Base-by-base conservation (phyloP, 306 rosid species). In the Castanospermum australe region DNA sequence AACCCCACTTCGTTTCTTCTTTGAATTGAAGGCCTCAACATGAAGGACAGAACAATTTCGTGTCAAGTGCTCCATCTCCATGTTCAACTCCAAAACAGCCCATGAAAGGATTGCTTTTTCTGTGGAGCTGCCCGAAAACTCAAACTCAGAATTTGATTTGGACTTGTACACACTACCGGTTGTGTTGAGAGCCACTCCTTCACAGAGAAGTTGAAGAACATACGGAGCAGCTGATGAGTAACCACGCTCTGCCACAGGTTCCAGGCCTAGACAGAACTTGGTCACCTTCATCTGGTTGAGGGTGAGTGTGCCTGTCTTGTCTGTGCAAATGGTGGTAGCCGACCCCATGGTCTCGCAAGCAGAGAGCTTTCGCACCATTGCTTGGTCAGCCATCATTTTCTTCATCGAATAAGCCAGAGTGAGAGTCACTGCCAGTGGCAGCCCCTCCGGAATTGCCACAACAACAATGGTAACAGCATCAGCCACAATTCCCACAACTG, bases 351-450 rank as follows among this genome's bases (percentile, higher is more conserved):
- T 83, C 38, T 83, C 86, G 77, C 86, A 83, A 1, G 86, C 79
- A 21, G 83, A 77, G 32, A 83, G 79, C 52, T 83, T 77, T 47
- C 86, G 71, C 42, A 83, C 86, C 86, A 77, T 83, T 42, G 83
- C 86, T n/a, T 77, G 76, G 55, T 83, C 86, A n/a, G 65, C 82
- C 86, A 83, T 83, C 86, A 83, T 83, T 64, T 83, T 83, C 83
- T 83, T 83, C 86, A 83, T 83, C 13, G 86, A 83, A 77, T 83
- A 83, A 42, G 86, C 83, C n/a, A 77, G n/a, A 2, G 86, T 82
- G 0, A 82, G 51, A 0, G 86, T 82, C 42, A 82, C 86, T 10
- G 86, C 86, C 0, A 83, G n/a, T 24, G 86, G 83, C 39, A 83
- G 65, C 51, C 83, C 83, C 66, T 83, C 83, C 4, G 86, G 86